phyloP scores from a whole-genome alignment of 495 filamentous ascomycete genomes.

The Penicillium arizonense region DNA sequence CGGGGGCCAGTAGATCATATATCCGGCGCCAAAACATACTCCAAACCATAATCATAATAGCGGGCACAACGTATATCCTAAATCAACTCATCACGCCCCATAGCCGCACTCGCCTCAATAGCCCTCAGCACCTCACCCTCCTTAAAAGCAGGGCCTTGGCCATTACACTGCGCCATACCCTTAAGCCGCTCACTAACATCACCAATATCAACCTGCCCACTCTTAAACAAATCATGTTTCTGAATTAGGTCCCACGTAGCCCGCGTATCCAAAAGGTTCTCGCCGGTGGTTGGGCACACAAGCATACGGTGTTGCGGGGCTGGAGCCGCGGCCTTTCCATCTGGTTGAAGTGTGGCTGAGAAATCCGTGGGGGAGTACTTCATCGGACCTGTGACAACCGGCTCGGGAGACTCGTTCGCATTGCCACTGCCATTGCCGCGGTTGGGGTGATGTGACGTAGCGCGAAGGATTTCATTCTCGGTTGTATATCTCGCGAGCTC shows the following conservation, averaged over 20 bases:
- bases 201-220: constrained; percentile 80
- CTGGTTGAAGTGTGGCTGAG: constrained; percentile 38
- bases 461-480: constrained; percentile 94
- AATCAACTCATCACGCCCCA: constrained; percentile 71
- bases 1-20: neutral
- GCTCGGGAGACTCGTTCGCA: constrained; percentile 21
- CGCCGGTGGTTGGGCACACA: constrained; percentile 62
- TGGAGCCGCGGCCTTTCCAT: constrained; percentile 15
- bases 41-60: constrained; percentile 9
- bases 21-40: constrained; percentile 16
- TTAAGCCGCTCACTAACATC: constrained; percentile 75
- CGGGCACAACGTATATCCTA: constrained; percentile 24
- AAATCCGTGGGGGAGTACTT: constrained; percentile 74
- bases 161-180: constrained; percentile 79
- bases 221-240: constrained; percentile 72
- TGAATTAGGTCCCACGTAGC: constrained; percentile 93
- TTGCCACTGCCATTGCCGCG: constrained; percentile 20
- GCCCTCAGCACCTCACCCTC: constrained; percentile 70
- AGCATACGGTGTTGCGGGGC: constrained; percentile 68
- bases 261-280: constrained; percentile 72
- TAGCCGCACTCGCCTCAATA: constrained; percentile 74
- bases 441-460: constrained; percentile 50
- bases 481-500: constrained; percentile 76
- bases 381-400: constrained; percentile 62
- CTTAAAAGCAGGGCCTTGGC: constrained; percentile 85